phyloP scores from a whole-genome alignment of 2,329 filamentous ascomycete genomes.

The Nemania abortiva region DNA sequence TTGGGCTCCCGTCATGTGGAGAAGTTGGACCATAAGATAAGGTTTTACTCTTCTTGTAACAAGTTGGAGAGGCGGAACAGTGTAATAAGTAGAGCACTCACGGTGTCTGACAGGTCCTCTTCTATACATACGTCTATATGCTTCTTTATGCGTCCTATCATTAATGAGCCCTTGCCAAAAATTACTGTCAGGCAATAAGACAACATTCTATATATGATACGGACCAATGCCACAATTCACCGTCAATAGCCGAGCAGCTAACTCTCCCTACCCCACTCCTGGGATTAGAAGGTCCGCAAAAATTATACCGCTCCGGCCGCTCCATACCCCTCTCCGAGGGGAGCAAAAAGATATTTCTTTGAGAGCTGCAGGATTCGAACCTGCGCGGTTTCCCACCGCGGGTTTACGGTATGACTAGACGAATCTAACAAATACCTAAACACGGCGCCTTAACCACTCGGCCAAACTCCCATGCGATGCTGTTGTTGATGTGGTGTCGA shows the following conservation, averaged over 20 bases:
- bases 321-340: neutral
- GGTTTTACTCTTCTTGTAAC: neutral
- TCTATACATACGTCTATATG: neutral
- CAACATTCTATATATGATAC: too few species aligned
- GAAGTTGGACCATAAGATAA: neutral
- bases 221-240: neutral
- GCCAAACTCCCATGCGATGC: conserved; percentile 35
- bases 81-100: neutral
- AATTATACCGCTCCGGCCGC: neutral
- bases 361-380: conserved; percentile 42
- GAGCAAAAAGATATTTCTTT: conserved; percentile 5
- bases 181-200: neutral
- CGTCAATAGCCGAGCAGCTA: neutral
- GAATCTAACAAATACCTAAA: conserved; percentile 29
- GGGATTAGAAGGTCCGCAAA: neutral
- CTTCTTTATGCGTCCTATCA: neutral
- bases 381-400: conserved; percentile 42
- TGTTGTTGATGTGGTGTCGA: conserved; percentile 26
- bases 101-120: neutral
- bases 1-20: too few species aligned
- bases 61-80: neutral
- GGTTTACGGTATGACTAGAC: conserved; percentile 32
- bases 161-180: neutral
- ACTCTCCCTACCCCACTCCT: too few species aligned
- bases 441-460: conserved; percentile 42